phyloP scores from a whole-genome alignment of 768 basidiomycete species.

The Steccherinum ochraceum region DNA sequence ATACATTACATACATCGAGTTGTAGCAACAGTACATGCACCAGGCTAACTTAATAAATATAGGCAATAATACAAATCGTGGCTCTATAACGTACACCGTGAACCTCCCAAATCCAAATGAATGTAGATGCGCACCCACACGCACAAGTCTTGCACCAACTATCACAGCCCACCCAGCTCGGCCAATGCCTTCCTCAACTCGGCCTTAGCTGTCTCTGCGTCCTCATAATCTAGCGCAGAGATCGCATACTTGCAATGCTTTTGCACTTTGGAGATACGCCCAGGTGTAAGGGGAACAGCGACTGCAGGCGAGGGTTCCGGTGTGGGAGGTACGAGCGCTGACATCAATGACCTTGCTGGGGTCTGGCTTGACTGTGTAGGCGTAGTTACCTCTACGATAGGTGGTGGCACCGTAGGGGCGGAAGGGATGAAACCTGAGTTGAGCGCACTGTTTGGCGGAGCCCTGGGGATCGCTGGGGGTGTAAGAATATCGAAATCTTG shows the following conservation, averaged over 20 bases:
- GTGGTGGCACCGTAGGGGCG: conserved; percentile 1
- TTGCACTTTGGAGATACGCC: conserved; percentile 68
- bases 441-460: not conserved
- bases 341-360: not conserved
- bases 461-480: not conserved
- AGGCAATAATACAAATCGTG: not conserved
- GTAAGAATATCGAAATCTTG: not conserved
- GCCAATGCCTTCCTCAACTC: conserved; percentile 76
- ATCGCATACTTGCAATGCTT: conserved; percentile 93
- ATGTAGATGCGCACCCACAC: not conserved
- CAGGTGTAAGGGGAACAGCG: conserved; percentile 51
- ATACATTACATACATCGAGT: not conserved
- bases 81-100: not conserved
- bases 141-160: not conserved
- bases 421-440: not conserved
- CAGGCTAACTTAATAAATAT: not conserved
- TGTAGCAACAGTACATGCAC: not conserved
- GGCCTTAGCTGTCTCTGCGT: conserved; percentile 76
- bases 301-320: not conserved
- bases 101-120: no score
- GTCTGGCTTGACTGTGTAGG: not conserved
- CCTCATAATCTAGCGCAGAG: conserved; percentile 94
- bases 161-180: conserved; percentile 41
- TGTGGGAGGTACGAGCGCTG: not conserved
- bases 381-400: not conserved